A percentile compares a stretch with the other conserved stretches of the same genome.
phyloP scores from a whole-genome alignment of 148 eudicot species.

The Pharnaceum exiguum region DNA sequence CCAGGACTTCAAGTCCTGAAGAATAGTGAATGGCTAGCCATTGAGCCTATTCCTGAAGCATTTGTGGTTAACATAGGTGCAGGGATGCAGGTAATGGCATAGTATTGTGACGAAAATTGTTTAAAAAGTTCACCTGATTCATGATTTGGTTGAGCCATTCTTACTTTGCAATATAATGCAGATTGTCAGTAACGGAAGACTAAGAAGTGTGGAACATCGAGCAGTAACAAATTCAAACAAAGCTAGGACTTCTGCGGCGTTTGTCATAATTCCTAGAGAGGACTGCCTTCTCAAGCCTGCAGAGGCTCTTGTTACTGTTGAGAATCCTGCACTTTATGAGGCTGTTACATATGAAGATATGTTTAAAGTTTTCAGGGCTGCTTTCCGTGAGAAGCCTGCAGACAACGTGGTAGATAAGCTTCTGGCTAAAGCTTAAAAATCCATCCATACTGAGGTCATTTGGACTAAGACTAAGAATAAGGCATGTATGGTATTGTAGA shows the following conservation, averaged over 20 bases:
- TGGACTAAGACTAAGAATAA: no score
- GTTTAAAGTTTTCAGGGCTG: background rate
- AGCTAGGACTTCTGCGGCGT: background rate
- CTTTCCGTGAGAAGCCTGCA: background rate
- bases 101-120: background rate
- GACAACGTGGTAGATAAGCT: no score
- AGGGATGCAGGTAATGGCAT: conserved; percentile 32
- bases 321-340: background rate
- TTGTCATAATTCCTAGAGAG: background rate
- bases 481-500: no score
- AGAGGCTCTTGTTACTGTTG: background rate
- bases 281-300: background rate
- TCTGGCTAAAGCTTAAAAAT: no score
- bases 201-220: background rate
- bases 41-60: conserved; percentile 24
- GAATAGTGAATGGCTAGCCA: conserved; percentile 28
- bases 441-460: no score
- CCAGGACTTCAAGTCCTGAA: conserved; percentile 34
- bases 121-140: background rate
- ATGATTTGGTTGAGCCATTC: no score
- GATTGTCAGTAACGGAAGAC: background rate
- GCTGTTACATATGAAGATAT: background rate
- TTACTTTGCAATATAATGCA: background rate
- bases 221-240: background rate
- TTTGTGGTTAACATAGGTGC: conserved; percentile 25